Evolutionary conservation across 805 yeast genomes (phyloP).

Genomic region (Kluyveromyces aestuarii): DNA sequence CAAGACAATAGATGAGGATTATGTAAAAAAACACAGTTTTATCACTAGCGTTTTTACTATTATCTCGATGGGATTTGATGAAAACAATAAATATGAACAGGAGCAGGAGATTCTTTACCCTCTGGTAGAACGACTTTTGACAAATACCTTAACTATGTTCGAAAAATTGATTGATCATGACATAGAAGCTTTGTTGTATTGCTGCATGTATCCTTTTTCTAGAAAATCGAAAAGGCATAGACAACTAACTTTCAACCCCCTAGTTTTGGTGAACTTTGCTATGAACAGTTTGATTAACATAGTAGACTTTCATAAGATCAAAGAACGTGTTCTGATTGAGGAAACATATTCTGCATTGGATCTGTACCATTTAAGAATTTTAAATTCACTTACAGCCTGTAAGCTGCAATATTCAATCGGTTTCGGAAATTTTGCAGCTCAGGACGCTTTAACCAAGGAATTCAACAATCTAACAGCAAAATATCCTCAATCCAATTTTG

Average conservation of each 20-base stretch:
- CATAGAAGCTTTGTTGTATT: conserved; percentile 48
- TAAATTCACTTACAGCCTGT: conserved; percentile 43
- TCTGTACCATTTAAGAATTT: conserved; percentile 44
- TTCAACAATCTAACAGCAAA: conserved; percentile 36
- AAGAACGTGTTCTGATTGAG: conserved; percentile 26
- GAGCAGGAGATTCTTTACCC: conserved; percentile 40
- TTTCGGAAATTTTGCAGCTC: conserved; percentile 30
- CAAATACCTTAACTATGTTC: conserved; percentile 39
- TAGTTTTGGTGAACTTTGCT: conserved; percentile 45
- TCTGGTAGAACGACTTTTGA: conserved; percentile 41
- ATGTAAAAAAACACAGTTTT: conserved; percentile 43
- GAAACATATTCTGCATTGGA: conserved; percentile 31
- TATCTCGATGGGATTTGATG: conserved; percentile 49
- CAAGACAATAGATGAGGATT: conserved; percentile 36
- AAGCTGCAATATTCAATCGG: conserved; percentile 45
- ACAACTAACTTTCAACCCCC: conserved; percentile 43
- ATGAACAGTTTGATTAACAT: conserved; percentile 40
- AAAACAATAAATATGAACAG: conserved; percentile 38
- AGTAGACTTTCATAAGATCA: conserved; percentile 36
- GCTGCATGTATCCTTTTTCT: conserved; percentile 45
- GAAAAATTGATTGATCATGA: conserved; percentile 51
- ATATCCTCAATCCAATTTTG: conserved; percentile 42
- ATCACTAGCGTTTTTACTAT: conserved; percentile 45
- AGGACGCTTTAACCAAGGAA: conserved; percentile 24
- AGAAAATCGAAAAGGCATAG: conserved; percentile 37